Conservation (phyloP, 352 stramenopile species). For the Hyphochytrium catenoides region DNA sequence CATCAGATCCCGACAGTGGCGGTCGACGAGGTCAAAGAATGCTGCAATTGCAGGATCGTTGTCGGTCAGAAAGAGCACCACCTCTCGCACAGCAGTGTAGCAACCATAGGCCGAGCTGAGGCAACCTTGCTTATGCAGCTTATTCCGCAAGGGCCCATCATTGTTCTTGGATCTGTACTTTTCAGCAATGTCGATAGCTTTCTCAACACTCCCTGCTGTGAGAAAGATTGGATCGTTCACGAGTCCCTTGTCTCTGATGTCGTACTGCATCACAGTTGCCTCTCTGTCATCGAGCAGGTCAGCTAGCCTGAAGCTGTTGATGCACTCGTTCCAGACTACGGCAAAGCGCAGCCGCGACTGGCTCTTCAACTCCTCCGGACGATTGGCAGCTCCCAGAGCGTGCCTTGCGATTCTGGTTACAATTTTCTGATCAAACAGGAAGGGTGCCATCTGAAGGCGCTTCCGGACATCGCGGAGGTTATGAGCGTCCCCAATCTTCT, state of each 20-base stretch:
- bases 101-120: too few relatives aligned
- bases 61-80: too few relatives aligned
- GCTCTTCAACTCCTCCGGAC: constrained; percentile 25
- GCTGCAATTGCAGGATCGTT: too few relatives aligned
- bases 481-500: constrained; percentile 45
- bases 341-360: constrained; percentile 50
- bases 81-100: too few relatives aligned
- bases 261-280: constrained; percentile 59
- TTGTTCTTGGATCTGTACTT: constrained; percentile 35
- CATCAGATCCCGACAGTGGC: too few relatives aligned
- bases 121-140: too few relatives aligned
- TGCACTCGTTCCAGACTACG: constrained; percentile 65
- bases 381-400: too few relatives aligned
- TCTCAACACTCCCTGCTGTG: constrained; percentile 46
- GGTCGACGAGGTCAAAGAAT: too few relatives aligned
- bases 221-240: constrained; percentile 63
- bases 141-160: too few relatives aligned
- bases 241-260: constrained; percentile 46
- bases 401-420: too few relatives aligned
- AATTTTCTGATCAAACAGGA: constrained; percentile 40
- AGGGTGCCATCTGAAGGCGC: constrained; percentile 25
- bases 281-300: constrained; percentile 60
- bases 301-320: constrained; percentile 59
- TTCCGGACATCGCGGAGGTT: constrained; percentile 30
- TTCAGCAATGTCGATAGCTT: constrained; percentile 27